phyloP scores from a whole-genome alignment of 1,139 yeast species.

The Pichia sp. region DNA sequence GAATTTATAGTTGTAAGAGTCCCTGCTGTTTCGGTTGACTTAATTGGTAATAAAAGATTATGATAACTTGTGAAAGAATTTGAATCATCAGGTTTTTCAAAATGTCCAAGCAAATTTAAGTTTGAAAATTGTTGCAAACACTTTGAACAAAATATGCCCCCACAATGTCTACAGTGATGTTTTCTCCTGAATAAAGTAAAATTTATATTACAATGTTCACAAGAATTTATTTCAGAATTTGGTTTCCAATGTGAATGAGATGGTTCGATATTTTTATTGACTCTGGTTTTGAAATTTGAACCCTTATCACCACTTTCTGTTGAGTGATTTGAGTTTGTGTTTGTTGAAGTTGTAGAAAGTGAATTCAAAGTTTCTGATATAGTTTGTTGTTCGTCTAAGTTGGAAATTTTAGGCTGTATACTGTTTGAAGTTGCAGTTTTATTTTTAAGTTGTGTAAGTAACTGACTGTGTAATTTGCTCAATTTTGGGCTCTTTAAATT shows the following conservation, averaged over 20 bases:
- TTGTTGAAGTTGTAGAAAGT: background rate
- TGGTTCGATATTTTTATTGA: conserved; percentile 23
- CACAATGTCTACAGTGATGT: conserved; percentile 79
- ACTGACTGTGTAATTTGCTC: conserved; percentile 3
- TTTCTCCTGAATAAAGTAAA: conserved; percentile 42
- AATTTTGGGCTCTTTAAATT: background rate
- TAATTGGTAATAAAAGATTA: conserved; percentile 9
- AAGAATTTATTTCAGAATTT: conserved; percentile 18
- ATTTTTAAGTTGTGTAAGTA: background rate
- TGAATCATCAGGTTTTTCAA: conserved; percentile 41
- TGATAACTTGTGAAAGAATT: background rate
- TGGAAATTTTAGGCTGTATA: too few species aligned
- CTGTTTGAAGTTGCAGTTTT: background rate
- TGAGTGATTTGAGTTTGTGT: background rate
- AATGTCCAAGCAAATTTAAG: conserved; percentile 65
- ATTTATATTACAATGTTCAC: conserved; percentile 21
- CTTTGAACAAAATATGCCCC: conserved; percentile 62
- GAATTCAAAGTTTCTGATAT: background rate
- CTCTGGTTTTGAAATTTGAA: too few species aligned
- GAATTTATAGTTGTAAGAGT: conserved; percentile 7
- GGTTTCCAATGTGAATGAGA: conserved; percentile 30
- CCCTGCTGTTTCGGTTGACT: conserved; percentile 9
- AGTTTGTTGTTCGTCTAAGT: background rate
- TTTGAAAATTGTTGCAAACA: conserved; percentile 46
- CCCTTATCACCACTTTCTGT: too few species aligned